These are phyloP conservation scores for Castanopsis chinensis DNA, from an alignment of 306 rosid species.

Conservation along the genomic window DNA sequence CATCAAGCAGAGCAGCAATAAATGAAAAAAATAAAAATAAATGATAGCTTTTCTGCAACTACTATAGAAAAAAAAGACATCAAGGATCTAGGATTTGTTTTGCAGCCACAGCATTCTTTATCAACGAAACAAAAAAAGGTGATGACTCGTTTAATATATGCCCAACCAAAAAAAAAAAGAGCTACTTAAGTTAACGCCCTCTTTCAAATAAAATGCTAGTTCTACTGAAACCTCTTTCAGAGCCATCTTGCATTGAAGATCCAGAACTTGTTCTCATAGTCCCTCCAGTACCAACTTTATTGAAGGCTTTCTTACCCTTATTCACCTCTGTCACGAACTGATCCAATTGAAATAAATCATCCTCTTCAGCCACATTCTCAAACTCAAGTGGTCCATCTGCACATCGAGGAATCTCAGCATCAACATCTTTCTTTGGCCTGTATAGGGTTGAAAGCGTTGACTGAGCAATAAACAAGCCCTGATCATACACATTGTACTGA, in stretches of 20 bases:
- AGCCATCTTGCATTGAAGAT: constrained; percentile 65
- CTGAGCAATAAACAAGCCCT: constrained; percentile 75
- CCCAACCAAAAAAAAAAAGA: neutral
- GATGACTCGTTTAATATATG: neutral
- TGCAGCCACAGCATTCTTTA: no score
- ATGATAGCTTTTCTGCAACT: no score
- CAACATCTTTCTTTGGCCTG: constrained; percentile 84
- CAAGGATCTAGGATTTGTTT: no score
- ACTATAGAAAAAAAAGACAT: no score
- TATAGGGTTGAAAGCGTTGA: constrained; percentile 81
- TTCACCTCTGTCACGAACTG: constrained; percentile 77
- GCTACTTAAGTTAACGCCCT: constrained; percentile 54
- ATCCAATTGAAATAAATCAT: constrained; percentile 89
- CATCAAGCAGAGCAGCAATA: neutral
- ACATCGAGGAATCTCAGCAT: constrained; percentile 69
- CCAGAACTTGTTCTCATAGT: constrained; percentile 90
- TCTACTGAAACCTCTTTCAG: constrained; percentile 74
- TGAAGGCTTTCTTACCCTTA: constrained; percentile 79
- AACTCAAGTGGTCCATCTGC: constrained; percentile 84
- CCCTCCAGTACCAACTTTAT: constrained; percentile 72
- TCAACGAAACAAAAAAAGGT: neutral
- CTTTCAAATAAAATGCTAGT: constrained; percentile 81
- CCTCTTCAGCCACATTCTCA: constrained; percentile 75
- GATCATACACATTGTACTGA: constrained; percentile 85
- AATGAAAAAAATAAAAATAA: neutral